These are phyloP conservation scores for Pseudocercospora vitis DNA, from an alignment of 2,329 filamentous ascomycete species.

Conservation along the genomic window DNA sequence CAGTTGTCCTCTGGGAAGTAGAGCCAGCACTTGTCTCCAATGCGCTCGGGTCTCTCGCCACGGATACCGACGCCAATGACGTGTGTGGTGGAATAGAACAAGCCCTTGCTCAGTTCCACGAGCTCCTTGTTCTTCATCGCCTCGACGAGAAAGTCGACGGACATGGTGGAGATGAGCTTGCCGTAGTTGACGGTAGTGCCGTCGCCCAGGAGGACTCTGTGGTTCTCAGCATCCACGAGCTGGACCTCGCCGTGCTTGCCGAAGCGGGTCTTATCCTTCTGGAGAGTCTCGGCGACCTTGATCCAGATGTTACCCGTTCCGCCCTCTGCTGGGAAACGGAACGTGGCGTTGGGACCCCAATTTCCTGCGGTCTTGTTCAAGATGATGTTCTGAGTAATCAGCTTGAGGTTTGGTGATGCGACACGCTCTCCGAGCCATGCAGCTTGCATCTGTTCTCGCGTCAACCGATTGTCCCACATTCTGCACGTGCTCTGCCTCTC, in stretches of 20 bases:
- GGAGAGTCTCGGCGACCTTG: constrained; percentile 88
- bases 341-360: constrained; percentile 98
- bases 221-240: constrained; percentile 82
- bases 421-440: constrained; percentile 98
- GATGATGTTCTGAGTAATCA: constrained; percentile 88
- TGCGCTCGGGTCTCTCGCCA: constrained; percentile 86
- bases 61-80: constrained; percentile 95
- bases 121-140: constrained; percentile 86
- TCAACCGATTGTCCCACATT: constrained; percentile 23
- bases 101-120: constrained; percentile 76
- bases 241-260: constrained; percentile 80
- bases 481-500: constrained; percentile 37
- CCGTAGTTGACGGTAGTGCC: constrained; percentile 88
- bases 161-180: constrained; percentile 95
- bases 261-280: constrained; percentile 86
- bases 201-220: constrained; percentile 77
- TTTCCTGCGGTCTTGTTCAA: constrained; percentile 93
- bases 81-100: constrained; percentile 97
- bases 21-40: constrained; percentile 99
- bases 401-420: constrained; percentile 92
- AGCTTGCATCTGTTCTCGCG: constrained; percentile 81
- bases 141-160: constrained; percentile 83
- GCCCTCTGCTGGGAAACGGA: constrained; percentile 93
- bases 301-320: constrained; percentile 99
- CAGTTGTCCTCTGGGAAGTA: constrained; percentile 99